Evolutionary conservation across 2,329 filamentous ascomycete species (phyloP).

Genomic region (Calcarisporium arbuscula): DNA sequence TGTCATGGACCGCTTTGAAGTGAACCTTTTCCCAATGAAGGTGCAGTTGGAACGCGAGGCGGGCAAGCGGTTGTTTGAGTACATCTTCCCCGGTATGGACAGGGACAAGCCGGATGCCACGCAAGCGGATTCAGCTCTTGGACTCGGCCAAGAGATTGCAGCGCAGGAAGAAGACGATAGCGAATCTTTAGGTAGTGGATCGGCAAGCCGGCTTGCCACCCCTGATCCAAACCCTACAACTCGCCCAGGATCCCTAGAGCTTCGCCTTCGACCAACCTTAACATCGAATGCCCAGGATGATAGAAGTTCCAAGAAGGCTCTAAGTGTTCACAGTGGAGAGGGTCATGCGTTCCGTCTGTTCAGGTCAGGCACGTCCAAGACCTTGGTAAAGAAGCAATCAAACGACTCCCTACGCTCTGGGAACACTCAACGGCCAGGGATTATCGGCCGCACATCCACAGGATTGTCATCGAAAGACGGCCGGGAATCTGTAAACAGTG

Average conservation of each 20-base stretch:
- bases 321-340: conserved; percentile 43
- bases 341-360: conserved; percentile 48
- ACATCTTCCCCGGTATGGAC: conserved; percentile 86
- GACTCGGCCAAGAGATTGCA: conserved; percentile 32
- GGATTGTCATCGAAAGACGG: conserved; percentile 35
- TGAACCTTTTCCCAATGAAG: conserved; percentile 86
- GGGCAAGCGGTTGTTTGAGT: conserved; percentile 89
- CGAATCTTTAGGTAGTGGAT: conserved; percentile 32
- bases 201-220: conserved; percentile 29
- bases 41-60: conserved; percentile 90
- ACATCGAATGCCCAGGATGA: conserved; percentile 43
- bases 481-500: conserved; percentile 28
- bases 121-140: conserved; percentile 57
- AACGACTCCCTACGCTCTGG: conserved; percentile 47
- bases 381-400: conserved; percentile 46
- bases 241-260: conserved; percentile 68
- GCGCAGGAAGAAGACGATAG: conserved; percentile 43
- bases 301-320: conserved; percentile 36
- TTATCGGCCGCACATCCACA: conserved; percentile 39
- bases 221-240: conserved; percentile 46
- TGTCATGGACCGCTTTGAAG: conserved; percentile 94
- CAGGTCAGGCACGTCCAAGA: conserved; percentile 36
- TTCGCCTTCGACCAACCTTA: conserved; percentile 77
- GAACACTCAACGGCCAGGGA: conserved; percentile 33
- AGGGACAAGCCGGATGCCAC: conserved; percentile 39